These are phyloP conservation scores for Monosporascus cannonballus DNA, from an alignment of 2,329 filamentous ascomycete species.

Conservation along the genomic window DNA sequence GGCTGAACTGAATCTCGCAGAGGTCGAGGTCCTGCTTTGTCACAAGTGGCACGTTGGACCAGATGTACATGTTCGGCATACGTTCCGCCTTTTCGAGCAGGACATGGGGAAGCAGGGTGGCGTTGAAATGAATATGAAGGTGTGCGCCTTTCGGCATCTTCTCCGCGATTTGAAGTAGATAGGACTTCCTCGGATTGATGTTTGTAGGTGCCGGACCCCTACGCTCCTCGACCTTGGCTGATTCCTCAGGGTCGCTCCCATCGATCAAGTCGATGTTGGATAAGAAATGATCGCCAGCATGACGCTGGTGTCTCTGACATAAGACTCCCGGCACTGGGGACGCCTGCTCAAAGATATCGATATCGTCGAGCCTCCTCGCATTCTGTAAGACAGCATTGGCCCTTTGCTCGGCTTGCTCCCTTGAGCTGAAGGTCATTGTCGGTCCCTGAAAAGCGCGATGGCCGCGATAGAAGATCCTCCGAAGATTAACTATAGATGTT, in stretches of 20 bases:
- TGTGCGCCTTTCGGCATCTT: conserved; percentile 66
- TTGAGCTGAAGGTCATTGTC: neutral
- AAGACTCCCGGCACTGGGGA: conserved; percentile 2
- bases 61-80: conserved; percentile 64
- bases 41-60: conserved; percentile 49
- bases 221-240: neutral
- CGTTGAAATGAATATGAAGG: conserved; percentile 72
- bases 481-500: conserved; percentile 5
- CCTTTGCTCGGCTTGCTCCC: conserved; percentile 1
- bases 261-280: conserved; percentile 48
- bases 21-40: conserved; percentile 35
- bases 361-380: conserved; percentile 10
- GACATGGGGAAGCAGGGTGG: conserved; percentile 57
- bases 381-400: conserved; percentile 7
- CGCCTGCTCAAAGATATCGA: conserved; percentile 6
- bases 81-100: conserved; percentile 49
- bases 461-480: conserved; percentile 5
- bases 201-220: neutral
- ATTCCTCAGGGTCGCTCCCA: neutral
- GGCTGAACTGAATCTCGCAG: conserved; percentile 60
- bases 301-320: conserved; percentile 39
- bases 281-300: conserved; percentile 52
- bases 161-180: conserved; percentile 49
- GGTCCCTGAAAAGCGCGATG: conserved; percentile 4
- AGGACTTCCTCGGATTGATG: conserved; percentile 32